A percentile compares a stretch with the other conserved stretches of the same genome.
Evolutionary conservation across 352 stramenopile species (phyloP).

Genomic region (Globisporangium paddicum): DNA sequence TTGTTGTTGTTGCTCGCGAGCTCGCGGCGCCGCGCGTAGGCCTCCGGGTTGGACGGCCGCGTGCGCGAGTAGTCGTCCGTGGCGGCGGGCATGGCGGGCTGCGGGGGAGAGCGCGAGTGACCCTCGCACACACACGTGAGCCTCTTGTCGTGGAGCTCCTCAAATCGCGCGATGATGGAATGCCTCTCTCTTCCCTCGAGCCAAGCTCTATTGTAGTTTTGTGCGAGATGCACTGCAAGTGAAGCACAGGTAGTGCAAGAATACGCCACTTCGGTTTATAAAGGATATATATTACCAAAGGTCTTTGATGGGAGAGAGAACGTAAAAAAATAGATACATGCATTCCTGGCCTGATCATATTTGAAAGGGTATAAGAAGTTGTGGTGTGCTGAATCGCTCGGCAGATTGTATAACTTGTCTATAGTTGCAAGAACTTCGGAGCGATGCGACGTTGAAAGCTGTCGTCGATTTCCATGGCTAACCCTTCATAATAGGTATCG

Average conservation of each 20-base stretch:
- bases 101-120: not conserved
- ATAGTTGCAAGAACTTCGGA: not conserved
- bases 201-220: too few relatives aligned
- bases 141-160: not conserved
- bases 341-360: too few relatives aligned
- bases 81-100: constrained; percentile 15
- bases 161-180: not conserved
- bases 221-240: too few relatives aligned
- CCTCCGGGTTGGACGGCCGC: constrained; percentile 25
- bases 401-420: too few relatives aligned
- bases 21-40: constrained; percentile 15
- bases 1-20: constrained; percentile 5
- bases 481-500: not conserved
- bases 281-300: too few relatives aligned
- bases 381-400: too few relatives aligned
- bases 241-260: too few relatives aligned
- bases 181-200: too few relatives aligned
- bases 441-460: not conserved
- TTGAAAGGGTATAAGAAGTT: too few relatives aligned
- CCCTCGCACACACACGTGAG: not conserved
- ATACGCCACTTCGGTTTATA: too few relatives aligned
- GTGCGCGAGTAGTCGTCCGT: constrained; percentile 30
- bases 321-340: too few relatives aligned
- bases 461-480: not conserved
- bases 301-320: too few relatives aligned